Evolutionary conservation across 1,139 yeast genomes (phyloP).

Genomic region (Kodamaea sp.): DNA sequence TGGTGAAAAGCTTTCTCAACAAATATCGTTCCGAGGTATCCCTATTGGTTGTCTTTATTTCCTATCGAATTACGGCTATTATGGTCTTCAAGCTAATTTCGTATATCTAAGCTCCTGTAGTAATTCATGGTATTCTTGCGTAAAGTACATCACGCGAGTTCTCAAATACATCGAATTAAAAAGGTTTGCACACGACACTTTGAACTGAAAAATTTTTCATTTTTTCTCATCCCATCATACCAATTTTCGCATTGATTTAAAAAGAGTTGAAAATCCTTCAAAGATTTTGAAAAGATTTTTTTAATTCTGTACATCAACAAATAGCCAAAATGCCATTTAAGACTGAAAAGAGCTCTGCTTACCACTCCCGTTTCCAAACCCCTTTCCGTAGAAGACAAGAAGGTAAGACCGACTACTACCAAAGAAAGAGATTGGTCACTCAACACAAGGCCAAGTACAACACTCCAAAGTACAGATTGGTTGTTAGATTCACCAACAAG

Average conservation of each 20-base stretch:
- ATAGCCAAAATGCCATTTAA: slow-evolving; percentile 69
- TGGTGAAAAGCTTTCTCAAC: too few species aligned
- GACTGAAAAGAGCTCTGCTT: slow-evolving; percentile 76
- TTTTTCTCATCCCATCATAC: not conserved
- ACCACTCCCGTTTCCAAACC: slow-evolving; percentile 99
- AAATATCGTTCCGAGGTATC: too few species aligned
- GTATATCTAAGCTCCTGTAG: too few species aligned
- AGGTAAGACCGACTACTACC: slow-evolving; percentile 99
- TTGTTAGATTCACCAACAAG: slow-evolving; percentile 99
- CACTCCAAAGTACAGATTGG: slow-evolving; percentile 99
- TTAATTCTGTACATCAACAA: slow-evolving; percentile 2
- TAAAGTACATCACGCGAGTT: too few species aligned
- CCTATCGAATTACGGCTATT: too few species aligned
- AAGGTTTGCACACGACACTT: not conserved
- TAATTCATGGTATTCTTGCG: too few species aligned
- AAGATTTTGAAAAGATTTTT: not conserved
- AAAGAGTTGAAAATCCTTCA: not conserved
- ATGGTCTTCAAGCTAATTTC: too few species aligned
- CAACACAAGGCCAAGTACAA: slow-evolving; percentile 99
- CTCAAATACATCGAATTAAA: too few species aligned
- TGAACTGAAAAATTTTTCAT: not conserved
- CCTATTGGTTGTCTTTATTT: too few species aligned
- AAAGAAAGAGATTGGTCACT: slow-evolving; percentile 98
- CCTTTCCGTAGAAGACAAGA: slow-evolving; percentile 99
- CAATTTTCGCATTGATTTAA: not conserved